Evolutionary conservation across 2,329 filamentous ascomycete species (phyloP).

Genomic region (Monosporascus cannonballus): DNA sequence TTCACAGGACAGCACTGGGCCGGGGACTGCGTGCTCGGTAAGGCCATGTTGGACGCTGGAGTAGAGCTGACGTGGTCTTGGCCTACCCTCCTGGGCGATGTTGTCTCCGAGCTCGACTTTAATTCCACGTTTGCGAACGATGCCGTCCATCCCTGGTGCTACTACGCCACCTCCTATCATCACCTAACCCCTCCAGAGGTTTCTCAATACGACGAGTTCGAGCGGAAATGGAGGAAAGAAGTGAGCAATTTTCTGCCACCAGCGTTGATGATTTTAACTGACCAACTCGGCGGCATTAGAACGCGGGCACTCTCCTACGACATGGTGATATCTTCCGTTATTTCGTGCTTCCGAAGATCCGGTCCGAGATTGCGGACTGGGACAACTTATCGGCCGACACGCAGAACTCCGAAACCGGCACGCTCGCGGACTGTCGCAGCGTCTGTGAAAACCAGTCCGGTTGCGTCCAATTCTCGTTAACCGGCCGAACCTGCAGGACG

Average conservation of each 20-base stretch:
- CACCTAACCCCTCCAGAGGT: slow-evolving; percentile 38
- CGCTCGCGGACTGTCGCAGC: slow-evolving; percentile 20
- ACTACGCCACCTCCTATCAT: slow-evolving; percentile 41
- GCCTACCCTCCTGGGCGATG: slow-evolving; percentile 36
- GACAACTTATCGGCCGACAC: slow-evolving; percentile 24
- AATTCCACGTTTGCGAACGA: slow-evolving; percentile 31
- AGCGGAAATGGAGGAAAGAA: slow-evolving; percentile 29
- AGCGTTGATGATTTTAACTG: background rate
- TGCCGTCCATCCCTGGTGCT: slow-evolving; percentile 42
- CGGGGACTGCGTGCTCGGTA: slow-evolving; percentile 43
- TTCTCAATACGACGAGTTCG: slow-evolving; percentile 36
- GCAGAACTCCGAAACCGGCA: slow-evolving; percentile 9
- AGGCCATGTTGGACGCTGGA: slow-evolving; percentile 38
- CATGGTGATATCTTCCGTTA: slow-evolving; percentile 25
- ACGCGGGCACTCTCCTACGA: slow-evolving; percentile 16
- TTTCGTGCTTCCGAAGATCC: slow-evolving; percentile 19
- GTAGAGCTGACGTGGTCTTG: slow-evolving; percentile 39
- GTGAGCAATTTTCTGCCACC: slow-evolving; percentile 15
- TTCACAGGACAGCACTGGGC: slow-evolving; percentile 41
- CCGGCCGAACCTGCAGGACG: slow-evolving; percentile 20
- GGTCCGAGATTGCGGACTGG: slow-evolving; percentile 19
- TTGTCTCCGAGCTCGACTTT: slow-evolving; percentile 35
- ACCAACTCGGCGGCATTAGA: slow-evolving; percentile 7
- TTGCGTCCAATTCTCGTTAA: slow-evolving; percentile 26
- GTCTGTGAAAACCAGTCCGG: slow-evolving; percentile 18